Evolutionary conservation across 2,329 filamentous ascomycete species (phyloP), one percentile per base, ranked within the genome.

Genomic region (Pseudopithomyces chartarum): DNA sequence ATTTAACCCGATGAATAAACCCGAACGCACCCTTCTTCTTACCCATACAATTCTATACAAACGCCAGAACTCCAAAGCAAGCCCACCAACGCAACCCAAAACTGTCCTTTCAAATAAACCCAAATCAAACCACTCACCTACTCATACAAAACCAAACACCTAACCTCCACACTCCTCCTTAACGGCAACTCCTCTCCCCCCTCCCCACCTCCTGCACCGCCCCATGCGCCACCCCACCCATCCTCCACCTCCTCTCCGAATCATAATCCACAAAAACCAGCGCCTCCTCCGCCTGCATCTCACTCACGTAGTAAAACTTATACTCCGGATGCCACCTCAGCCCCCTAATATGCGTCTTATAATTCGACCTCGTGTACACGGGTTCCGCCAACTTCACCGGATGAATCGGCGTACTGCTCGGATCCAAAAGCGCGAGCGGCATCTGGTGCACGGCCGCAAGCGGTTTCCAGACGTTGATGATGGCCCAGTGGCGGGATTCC

Each of bases 91-190:
- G n/a, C n/a, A n/a, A n/a, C n/a, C n/a, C n/a, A n/a, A n/a, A n/a
- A n/a, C n/a, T n/a, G n/a, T n/a, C n/a, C n/a, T n/a, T n/a, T n/a
- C n/a, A n/a, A n/a, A n/a, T n/a, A n/a, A n/a, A n/a, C n/a, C n/a
- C n/a, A n/a, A n/a, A n/a, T n/a, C n/a, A n/a, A n/a, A n/a, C n/a
- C n/a, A n/a, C n/a, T n/a, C n/a, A n/a, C 19, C 36, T 40, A 51
- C 8, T 52, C 40, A 44, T 45, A 52, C 39, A 52, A 45, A 8
- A 45, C 50, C 40, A 52, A 38, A 29, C 50, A 52, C 39, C 50
- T 34, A 11, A 52, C 40, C 17, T 52, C 50, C 12, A 52, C 33
- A 4, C 22, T 33, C 29, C 39, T 34, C 29, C 50, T 44, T 29
- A 44, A 8, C 29, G 50, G 39, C 29, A 26, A 10, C 10, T 44